Evolutionary conservation across 768 basidiomycete genomes (phyloP).

Genomic region (Asterophora parasitica): DNA sequence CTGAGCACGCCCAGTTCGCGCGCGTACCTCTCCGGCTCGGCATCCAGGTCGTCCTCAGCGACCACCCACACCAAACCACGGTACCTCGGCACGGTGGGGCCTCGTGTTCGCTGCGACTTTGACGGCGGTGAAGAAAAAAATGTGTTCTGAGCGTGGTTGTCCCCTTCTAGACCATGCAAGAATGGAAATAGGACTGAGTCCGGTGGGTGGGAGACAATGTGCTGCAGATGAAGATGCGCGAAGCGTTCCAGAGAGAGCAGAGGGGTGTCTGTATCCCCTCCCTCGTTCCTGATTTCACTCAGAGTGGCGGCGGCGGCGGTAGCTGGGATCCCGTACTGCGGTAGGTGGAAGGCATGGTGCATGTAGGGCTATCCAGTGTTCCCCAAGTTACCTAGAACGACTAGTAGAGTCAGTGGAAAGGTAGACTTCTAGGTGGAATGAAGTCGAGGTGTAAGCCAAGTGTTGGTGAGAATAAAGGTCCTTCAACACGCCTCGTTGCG

Average conservation of each 20-base stretch:
- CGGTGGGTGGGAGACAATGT: conserved; percentile 66
- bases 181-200: conserved; percentile 86
- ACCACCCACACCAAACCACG: conserved; percentile 84
- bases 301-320: too few species aligned
- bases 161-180: conserved; percentile 80
- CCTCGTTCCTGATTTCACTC: too few species aligned
- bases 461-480: too few species aligned
- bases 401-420: too few species aligned
- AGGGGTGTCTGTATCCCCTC: too few species aligned
- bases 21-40: conserved; percentile 15
- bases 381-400: too few species aligned
- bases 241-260: conserved; percentile 43
- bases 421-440: too few species aligned
- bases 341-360: too few species aligned
- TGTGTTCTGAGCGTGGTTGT: conserved; percentile 71
- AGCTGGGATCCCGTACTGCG: conserved; percentile 2
- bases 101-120: background rate
- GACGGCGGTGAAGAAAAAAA: conserved; percentile 57
- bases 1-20: conserved; percentile 25
- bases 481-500: too few species aligned
- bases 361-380: too few species aligned
- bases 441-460: too few species aligned
- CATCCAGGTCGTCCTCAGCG: conserved; percentile 61
- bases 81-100: conserved; percentile 35
- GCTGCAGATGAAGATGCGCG: conserved; percentile 54